phyloP scores from a whole-genome alignment of 169 alveolate genomes.

The Cryptosporidium baileyi region DNA sequence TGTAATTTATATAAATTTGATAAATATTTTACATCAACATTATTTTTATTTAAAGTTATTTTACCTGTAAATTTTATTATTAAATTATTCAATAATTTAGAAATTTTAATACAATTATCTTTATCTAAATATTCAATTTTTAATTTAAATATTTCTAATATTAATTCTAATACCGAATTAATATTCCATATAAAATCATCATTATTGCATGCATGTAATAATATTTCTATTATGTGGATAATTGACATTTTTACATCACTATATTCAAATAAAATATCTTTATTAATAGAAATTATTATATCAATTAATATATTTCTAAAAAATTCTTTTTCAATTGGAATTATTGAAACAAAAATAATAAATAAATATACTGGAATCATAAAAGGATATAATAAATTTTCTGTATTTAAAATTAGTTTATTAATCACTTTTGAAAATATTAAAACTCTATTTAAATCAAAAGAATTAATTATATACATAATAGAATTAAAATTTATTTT shows the following conservation, averaged over 20 bases:
- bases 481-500: background rate
- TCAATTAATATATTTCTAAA: background rate
- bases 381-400: background rate
- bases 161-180: background rate
- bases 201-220: slow-evolving; percentile 13
- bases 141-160: background rate
- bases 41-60: background rate
- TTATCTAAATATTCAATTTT: background rate
- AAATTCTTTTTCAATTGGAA: background rate
- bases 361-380: slow-evolving; percentile 10
- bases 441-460: background rate
- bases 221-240: slow-evolving; percentile 9
- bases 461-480: background rate
- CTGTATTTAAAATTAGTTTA: background rate
- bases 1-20: slow-evolving; percentile 29
- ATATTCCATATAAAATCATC: background rate
- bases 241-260: background rate
- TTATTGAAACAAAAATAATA: background rate
- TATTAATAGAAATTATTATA: background rate
- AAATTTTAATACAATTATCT: background rate
- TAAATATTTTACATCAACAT: background rate
- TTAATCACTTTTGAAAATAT: background rate
- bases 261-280: background rate
- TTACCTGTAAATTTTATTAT: background rate
- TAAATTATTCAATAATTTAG: background rate